These are phyloP conservation scores for Arabis hirsuta DNA, from an alignment of 345 rosid species.

Conservation along the genomic window DNA sequence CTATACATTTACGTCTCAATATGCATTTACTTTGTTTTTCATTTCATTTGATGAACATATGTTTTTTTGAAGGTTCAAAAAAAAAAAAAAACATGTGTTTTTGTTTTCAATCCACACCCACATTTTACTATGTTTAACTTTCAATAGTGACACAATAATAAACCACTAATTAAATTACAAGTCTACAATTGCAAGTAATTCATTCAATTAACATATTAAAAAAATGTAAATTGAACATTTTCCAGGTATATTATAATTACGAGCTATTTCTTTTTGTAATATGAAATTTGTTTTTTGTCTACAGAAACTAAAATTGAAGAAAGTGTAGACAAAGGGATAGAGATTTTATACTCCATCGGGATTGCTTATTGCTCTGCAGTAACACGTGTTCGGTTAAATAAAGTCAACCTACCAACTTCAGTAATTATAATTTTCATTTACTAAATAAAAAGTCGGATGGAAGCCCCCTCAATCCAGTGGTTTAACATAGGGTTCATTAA, in stretches of 20 bases:
- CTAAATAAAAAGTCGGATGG: not conserved
- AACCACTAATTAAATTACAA: not conserved
- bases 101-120: not conserved
- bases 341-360: conserved; percentile 40
- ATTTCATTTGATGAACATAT: not conserved
- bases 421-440: conserved; percentile 14
- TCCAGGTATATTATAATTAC: not conserved
- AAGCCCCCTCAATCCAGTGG: too few species aligned
- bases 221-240: not conserved
- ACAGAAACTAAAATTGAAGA: conserved; percentile 16
- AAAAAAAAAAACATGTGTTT: too few species aligned
- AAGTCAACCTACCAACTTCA: conserved; percentile 6
- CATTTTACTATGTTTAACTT: not conserved
- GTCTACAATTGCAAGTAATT: not conserved
- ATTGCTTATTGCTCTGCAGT: conserved; percentile 38
- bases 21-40: not conserved
- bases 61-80: too few species aligned
- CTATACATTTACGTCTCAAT: not conserved
- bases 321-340: not conserved
- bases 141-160: too few species aligned
- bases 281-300: not conserved
- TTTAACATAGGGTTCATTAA: too few species aligned
- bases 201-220: not conserved
- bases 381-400: conserved; percentile 31
- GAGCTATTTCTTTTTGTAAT: not conserved